Evolutionary conservation across 768 basidiomycete genomes (phyloP).

Genomic region (Pisolithus marmoratus): DNA sequence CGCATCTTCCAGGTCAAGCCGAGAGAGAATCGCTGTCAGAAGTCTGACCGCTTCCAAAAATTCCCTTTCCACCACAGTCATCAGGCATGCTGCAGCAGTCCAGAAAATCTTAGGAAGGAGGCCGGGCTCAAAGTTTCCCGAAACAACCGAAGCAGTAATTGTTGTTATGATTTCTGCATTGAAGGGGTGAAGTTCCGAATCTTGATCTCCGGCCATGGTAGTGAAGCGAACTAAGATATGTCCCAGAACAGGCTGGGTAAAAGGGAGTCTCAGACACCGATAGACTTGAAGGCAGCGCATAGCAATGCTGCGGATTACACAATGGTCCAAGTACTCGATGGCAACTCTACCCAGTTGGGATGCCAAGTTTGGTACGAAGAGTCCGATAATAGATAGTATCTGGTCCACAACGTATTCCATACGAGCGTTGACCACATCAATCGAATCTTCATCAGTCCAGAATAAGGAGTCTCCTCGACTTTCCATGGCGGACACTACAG

Average conservation of each 20-base stretch:
- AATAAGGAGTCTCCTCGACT: slow-evolving; percentile 49
- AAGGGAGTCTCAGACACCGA: slow-evolving; percentile 67
- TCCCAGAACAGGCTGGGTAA: slow-evolving; percentile 68
- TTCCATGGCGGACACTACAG: slow-evolving; percentile 50
- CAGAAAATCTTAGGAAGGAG: slow-evolving; percentile 84
- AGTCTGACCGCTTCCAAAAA: slow-evolving; percentile 64
- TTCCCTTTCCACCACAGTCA: slow-evolving; percentile 78
- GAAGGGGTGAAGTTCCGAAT: slow-evolving; percentile 75
- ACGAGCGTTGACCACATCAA: slow-evolving; percentile 52
- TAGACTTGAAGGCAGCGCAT: slow-evolving; percentile 90
- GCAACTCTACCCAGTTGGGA: slow-evolving; percentile 78
- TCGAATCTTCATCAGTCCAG: slow-evolving; percentile 69
- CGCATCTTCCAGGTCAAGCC: slow-evolving; percentile 66
- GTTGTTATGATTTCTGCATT: slow-evolving; percentile 79
- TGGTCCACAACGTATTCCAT: slow-evolving; percentile 64
- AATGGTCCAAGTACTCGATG: slow-evolving; percentile 79
- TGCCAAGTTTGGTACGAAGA: slow-evolving; percentile 61
- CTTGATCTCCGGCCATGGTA: slow-evolving; percentile 73
- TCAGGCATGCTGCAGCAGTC: slow-evolving; percentile 76
- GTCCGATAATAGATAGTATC: slow-evolving; percentile 61
- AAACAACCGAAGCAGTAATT: slow-evolving; percentile 54
- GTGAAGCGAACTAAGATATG: slow-evolving; percentile 78
- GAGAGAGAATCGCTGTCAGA: slow-evolving; percentile 57
- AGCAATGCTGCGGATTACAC: slow-evolving; percentile 79
- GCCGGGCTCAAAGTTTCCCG: slow-evolving; percentile 50